Base-by-base conservation (phyloP, 83 land plant genomes). In the Larix sibirica region DNA sequence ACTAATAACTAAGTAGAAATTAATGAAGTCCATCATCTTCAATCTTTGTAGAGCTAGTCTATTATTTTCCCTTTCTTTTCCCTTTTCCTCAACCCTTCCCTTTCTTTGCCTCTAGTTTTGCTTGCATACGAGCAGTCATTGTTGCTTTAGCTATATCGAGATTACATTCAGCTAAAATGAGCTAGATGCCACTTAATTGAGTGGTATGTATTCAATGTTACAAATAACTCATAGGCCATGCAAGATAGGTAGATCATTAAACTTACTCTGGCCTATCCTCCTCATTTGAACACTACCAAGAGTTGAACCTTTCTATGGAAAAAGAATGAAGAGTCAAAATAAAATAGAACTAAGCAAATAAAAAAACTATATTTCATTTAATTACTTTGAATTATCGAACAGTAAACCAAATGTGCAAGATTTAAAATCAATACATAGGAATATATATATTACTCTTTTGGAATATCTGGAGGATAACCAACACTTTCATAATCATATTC, bases 401-500 rank as follows among this genome's bases (percentile, higher is more conserved):
- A 54, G 24, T 40, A 33, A 28, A 50, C 59, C 14, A 80, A 17
- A 40, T 79, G 20, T 81, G n/a, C 40, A 67, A 54, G 3, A 54
- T 54, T 54, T 13, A 54, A 47, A 59, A 63, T 5, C 73, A 79
- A 47, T n/a, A 81, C 21, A 81, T 2, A 24, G 54, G 17, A 28
- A 28, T 28, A 38, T 62, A 9, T 62, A 13, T 79, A 80, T 85
- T 92, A 95, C 98, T 92, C 80, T 60, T 92, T 87, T 33, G 99
- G 99, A 28, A 96, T 93, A 62, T 96, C 98, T 10, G 97, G 97
- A 10, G 98, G 97, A 60, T 96, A 92, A 24, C 97, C 99, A 24
- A 93, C 92, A 86, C 82, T 86, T 62, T 96, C 99, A 88, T 96
- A 96, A 0, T 97, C 97, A 89, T 93, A 96, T 38, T 95, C 97